These are phyloP conservation scores for Sordariomycetes sp. DNA, from an alignment of 2,329 filamentous ascomycete genomes.

Conservation along the genomic window DNA sequence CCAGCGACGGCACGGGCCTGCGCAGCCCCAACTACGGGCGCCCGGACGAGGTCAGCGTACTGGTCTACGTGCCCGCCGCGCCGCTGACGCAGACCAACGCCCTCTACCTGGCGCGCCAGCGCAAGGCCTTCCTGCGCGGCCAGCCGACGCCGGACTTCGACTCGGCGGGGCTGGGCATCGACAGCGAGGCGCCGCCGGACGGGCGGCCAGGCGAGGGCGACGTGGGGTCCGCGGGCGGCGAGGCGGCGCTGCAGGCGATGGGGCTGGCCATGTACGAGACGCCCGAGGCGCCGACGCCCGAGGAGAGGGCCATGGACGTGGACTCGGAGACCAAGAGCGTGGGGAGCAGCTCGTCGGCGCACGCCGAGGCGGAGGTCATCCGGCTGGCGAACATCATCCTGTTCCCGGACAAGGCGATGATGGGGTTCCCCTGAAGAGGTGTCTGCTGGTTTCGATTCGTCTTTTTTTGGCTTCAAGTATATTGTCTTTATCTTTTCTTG, in stretches of 20 bases:
- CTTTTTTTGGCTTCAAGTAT: background rate
- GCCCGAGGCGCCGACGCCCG: conserved; percentile 15
- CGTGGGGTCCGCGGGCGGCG: conserved; percentile 38
- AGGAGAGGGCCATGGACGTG: conserved; percentile 7
- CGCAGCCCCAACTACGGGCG: conserved; percentile 17
- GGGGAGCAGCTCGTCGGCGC: conserved; percentile 12
- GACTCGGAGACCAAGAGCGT: conserved; percentile 10
- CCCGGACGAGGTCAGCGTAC: conserved; percentile 30
- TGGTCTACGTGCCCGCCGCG: conserved; percentile 44
- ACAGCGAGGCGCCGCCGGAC: conserved; percentile 39
- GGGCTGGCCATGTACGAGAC: conserved; percentile 41
- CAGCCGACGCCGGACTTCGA: conserved; percentile 46
- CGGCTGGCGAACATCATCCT: conserved; percentile 45
- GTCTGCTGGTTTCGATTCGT: background rate
- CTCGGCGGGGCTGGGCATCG: conserved; percentile 36
- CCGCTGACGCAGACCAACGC: conserved; percentile 48
- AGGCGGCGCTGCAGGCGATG: conserved; percentile 44
- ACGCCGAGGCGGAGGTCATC: conserved; percentile 40
- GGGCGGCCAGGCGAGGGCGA: conserved; percentile 37
- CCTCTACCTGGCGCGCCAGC: conserved; percentile 44
- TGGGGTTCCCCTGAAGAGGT: background rate
- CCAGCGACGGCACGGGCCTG: conserved; percentile 22
- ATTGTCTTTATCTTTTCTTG: background rate
- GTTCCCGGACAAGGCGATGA: conserved; percentile 37
- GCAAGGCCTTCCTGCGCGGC: conserved; percentile 44